Evolutionary conservation across 345 rosid genomes (phyloP).

Genomic region (Brassica nigra): DNA sequence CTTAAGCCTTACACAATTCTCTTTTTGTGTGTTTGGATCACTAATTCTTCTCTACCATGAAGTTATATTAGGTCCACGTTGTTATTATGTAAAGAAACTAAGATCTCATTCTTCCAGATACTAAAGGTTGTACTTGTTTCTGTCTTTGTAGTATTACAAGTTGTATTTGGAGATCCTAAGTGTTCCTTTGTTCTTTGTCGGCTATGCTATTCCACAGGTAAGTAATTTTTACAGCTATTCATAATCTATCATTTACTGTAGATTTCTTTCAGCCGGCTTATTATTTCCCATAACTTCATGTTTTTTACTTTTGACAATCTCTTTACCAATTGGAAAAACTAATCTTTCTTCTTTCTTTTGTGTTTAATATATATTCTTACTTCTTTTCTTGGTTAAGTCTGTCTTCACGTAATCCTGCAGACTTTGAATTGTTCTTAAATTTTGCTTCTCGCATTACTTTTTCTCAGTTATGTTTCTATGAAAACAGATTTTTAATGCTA

Average conservation of each 20-base stretch:
- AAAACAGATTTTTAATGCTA: background rate
- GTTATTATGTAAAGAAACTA: background rate
- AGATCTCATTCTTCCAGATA: background rate
- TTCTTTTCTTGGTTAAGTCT: too few relatives aligned
- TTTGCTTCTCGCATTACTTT: background rate
- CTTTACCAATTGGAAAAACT: too few relatives aligned
- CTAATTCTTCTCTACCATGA: background rate
- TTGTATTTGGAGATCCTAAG: conserved; percentile 59
- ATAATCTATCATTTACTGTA: too few relatives aligned
- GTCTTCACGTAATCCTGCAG: background rate
- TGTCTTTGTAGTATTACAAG: conserved; percentile 65
- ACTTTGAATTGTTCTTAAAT: background rate
- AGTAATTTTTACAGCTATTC: background rate
- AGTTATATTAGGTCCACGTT: background rate
- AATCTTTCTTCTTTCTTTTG: too few relatives aligned
- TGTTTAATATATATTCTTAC: too few relatives aligned
- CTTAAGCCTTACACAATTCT: conserved; percentile 2
- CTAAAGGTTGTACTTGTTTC: conserved; percentile 25
- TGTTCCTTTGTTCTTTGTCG: conserved; percentile 58
- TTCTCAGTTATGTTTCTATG: background rate
- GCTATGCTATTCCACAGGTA: conserved; percentile 80
- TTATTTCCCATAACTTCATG: too few relatives aligned
- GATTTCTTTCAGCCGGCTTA: too few relatives aligned
- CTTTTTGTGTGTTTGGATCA: background rate
- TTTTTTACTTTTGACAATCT: too few relatives aligned